phyloP scores from a whole-genome alignment of 768 basidiomycete species.

The Pleurotus djamor region DNA sequence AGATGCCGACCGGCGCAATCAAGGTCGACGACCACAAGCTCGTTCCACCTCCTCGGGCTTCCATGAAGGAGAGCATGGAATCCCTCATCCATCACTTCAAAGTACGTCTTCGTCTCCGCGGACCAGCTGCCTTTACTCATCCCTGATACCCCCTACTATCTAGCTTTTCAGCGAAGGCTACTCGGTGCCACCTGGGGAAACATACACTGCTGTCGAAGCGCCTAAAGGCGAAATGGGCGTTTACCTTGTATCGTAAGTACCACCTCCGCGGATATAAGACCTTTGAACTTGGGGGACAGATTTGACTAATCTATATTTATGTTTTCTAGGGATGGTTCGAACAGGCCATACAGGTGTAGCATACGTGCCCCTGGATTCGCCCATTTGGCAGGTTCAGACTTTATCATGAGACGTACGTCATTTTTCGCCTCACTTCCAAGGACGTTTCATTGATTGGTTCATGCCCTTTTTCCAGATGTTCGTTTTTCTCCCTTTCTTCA shows the following conservation, averaged over 20 bases:
- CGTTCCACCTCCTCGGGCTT: slow-evolving; percentile 91
- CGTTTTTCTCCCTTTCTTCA: slow-evolving; percentile 17
- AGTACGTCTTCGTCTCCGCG: slow-evolving; percentile 30
- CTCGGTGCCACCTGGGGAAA: slow-evolving; percentile 94
- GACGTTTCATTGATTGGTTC: slow-evolving; percentile 4
- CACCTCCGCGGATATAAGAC: background rate
- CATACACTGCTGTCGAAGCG: slow-evolving; percentile 96
- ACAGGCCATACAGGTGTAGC: slow-evolving; percentile 95
- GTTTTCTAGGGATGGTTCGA: slow-evolving; percentile 76
- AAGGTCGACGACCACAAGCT: slow-evolving; percentile 99
- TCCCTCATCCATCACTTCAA: slow-evolving; percentile 99
- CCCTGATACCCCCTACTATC: background rate
- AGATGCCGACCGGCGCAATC: slow-evolving; percentile 89
- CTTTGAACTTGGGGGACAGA: background rate
- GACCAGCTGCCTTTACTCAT: background rate
- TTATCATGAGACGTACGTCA: slow-evolving; percentile 91
- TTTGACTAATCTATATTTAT: background rate
- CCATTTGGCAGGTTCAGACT: slow-evolving; percentile 93
- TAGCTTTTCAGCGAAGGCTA: slow-evolving; percentile 96
- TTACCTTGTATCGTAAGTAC: slow-evolving; percentile 88
- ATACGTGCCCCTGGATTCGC: slow-evolving; percentile 97
- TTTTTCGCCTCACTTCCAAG: slow-evolving; percentile 10
- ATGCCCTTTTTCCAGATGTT: slow-evolving; percentile 35
- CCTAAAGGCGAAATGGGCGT: slow-evolving; percentile 99
- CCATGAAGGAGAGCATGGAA: slow-evolving; percentile 99